Percentiles rank a stretch among this genome's conserved stretches.
Conservation (phyloP, 371 early-diverging fungal genomes). For the Mucor circinelloides region DNA sequence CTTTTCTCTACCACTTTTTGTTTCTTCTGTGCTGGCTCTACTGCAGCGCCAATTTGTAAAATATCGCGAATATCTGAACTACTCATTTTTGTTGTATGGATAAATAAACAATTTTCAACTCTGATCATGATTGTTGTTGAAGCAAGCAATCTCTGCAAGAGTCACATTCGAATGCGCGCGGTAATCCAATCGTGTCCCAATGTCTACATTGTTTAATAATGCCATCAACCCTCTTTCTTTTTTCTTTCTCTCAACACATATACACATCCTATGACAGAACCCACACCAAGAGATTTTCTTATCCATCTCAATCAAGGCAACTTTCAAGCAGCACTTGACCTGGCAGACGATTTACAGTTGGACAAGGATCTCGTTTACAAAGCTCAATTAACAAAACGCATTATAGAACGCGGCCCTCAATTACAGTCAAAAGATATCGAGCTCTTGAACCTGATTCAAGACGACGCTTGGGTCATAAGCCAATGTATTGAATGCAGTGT, state of each 20-base stretch:
- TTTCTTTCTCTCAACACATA: not conserved
- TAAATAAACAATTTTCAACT: not conserved
- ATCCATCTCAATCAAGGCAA: slow-evolving; percentile 50
- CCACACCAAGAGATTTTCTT: slow-evolving; percentile 36
- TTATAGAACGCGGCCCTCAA: slow-evolving; percentile 7
- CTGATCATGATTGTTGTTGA: not conserved
- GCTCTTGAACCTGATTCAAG: slow-evolving; percentile 54
- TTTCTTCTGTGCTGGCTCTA: slow-evolving; percentile 36
- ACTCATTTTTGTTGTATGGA: slow-evolving; percentile 32
- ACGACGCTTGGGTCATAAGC: slow-evolving; percentile 67
- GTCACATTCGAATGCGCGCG: not conserved
- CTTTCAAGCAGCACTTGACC: slow-evolving; percentile 66
- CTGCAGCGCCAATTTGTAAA: slow-evolving; percentile 53
- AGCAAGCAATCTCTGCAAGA: not conserved
- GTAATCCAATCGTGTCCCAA: not conserved
- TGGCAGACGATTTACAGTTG: slow-evolving; percentile 58
- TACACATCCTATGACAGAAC: slow-evolving; percentile 29
- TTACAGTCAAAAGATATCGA: slow-evolving; percentile 45
- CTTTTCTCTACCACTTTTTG: slow-evolving; percentile 50
- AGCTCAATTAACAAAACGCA: slow-evolving; percentile 55
- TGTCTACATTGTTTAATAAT: too few species aligned
- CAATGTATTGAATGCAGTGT: slow-evolving; percentile 52
- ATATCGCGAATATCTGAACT: slow-evolving; percentile 72
- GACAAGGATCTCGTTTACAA: slow-evolving; percentile 68
- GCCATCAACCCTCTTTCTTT: not conserved